phyloP scores from a whole-genome alignment of 192 early-diverging fungal genomes.

The Coemansia pectinata region DNA sequence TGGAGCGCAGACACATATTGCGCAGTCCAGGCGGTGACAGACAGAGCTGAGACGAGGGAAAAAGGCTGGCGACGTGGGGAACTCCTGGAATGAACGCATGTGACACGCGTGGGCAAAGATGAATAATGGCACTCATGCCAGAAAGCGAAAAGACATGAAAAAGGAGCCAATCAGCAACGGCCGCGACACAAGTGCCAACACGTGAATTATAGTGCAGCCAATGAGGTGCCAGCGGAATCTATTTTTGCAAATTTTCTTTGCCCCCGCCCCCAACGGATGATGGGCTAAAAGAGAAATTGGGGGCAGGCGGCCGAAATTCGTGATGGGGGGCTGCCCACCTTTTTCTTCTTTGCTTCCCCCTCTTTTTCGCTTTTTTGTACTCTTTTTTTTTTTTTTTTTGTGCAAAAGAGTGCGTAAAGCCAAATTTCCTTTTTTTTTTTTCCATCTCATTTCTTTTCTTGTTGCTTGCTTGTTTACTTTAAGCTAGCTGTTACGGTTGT shows the following conservation, averaged over 20 bases:
- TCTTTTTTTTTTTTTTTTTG: constrained; percentile 17
- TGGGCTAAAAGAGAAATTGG: constrained; percentile 10
- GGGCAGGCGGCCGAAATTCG: constrained; percentile 14
- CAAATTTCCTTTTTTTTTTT: constrained; percentile 7
- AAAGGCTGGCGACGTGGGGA: neutral
- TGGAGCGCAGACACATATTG: neutral
- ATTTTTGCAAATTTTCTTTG: constrained; percentile 19
- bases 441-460: constrained; percentile 12
- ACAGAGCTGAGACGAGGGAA: neutral
- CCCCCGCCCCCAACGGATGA: constrained; percentile 19
- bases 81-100: neutral
- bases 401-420: constrained; percentile 14
- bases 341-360: constrained; percentile 50
- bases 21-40: neutral
- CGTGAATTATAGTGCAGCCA: constrained; percentile 41
- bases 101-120: neutral
- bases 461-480: constrained; percentile 12
- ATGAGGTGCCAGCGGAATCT: constrained; percentile 18
- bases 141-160: neutral
- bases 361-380: constrained; percentile 29
- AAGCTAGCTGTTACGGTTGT: constrained; percentile 3
- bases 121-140: neutral
- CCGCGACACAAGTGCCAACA: constrained; percentile 27
- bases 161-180: constrained; percentile 28
- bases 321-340: constrained; percentile 27